Base-by-base conservation (phyloP, 108 stramenopile species). In the Schizochytrium sp. region DNA sequence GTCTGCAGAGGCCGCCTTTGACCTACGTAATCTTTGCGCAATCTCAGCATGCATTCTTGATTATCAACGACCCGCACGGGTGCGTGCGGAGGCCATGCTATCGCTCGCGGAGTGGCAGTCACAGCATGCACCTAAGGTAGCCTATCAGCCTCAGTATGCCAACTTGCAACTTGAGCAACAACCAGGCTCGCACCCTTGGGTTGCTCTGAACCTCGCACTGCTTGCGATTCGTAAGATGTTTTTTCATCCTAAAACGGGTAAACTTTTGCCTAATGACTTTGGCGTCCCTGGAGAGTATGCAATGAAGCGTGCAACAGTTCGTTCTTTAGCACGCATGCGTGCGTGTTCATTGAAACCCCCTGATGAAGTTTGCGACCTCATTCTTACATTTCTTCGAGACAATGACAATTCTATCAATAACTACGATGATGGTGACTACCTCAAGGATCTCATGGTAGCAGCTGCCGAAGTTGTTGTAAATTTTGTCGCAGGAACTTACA, bases 321-420 rank as follows among this genome's bases (percentile, higher is more conserved):
- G 76, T 10, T 0, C 76, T 47, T 53, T 83, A n/a, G 50, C 50
- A 53, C 50, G 53, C 45, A 83, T 83, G 76, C 47, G 50, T 42
- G 76, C 76, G 76, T 38, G 53, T 10, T 55, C 50, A 5, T 10
- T 49, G 17, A 83, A 83, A 28, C 76, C 76, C 15, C 76, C 76
- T 2, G 76, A 1, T 53, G 76, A 83, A 28, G 76, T 83, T 38
- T 55, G 47, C 50, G 76, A 83, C 76, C 53, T 83, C 76, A 50
- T 83, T 83, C 15, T 83, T 55, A 38, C 55, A 40, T 53, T 83
- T 3, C 28, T 83, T 47, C 76, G 76, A 5, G 76, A 83, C 76
- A 83, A 83, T 40, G 76, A 83, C 76, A 83, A 83, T 28, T 83
- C 76, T 13, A 55, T 83, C 76, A 83, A 83, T 28, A 83, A 49